Percentiles rank a stretch among this genome's conserved stretches.
phyloP scores from a whole-genome alignment of 2,329 filamentous ascomycete genomes.

The Aspergillus novoparasiticus region DNA sequence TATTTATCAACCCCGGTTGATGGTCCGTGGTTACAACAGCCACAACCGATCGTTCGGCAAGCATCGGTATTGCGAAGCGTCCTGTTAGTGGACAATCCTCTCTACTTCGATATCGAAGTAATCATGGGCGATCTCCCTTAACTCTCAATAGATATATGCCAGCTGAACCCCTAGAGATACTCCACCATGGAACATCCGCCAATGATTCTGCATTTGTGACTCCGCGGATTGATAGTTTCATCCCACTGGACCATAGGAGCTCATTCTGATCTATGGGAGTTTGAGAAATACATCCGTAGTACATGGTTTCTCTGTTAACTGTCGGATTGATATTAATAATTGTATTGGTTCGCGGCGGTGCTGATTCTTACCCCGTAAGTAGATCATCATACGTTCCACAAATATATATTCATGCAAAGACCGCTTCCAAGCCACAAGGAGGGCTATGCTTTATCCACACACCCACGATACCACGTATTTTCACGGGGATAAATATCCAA shows the following conservation, averaged over 20 bases:
- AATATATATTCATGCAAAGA: not conserved
- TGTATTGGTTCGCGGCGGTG: not conserved
- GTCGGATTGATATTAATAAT: not conserved
- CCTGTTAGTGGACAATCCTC: not conserved
- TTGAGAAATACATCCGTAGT: not conserved
- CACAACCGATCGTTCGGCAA: not conserved
- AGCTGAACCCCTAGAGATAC: not conserved
- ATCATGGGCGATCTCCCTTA: not conserved
- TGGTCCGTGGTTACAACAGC: not conserved
- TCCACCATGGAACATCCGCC: not conserved
- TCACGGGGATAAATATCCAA: not conserved
- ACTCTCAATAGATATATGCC: conserved; percentile 1
- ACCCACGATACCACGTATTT: not conserved
- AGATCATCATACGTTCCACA: not conserved
- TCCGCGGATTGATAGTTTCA: not conserved
- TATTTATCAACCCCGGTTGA: not conserved
- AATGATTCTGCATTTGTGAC: not conserved
- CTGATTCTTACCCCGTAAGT: not conserved
- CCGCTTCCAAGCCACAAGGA: not conserved
- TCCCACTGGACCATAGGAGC: not conserved
- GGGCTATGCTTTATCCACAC: not conserved
- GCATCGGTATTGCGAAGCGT: not conserved
- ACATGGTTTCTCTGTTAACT: no score
- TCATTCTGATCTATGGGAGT: not conserved
- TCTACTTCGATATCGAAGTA: not conserved